Evolutionary conservation across 352 stramenopile species (phyloP).

Genomic region (Globisporangium viniferum): DNA sequence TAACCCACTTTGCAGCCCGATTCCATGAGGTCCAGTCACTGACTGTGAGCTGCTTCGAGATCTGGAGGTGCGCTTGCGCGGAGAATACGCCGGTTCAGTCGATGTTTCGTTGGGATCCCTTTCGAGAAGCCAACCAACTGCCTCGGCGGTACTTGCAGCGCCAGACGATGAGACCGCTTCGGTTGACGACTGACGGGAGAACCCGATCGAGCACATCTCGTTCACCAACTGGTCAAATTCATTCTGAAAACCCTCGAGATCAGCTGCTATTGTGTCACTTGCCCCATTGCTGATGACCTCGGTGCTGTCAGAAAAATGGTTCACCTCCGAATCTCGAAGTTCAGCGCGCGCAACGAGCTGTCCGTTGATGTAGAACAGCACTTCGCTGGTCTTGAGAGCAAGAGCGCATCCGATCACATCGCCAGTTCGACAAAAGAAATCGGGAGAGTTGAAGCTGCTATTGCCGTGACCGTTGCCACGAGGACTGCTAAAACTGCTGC

Average conservation of each 20-base stretch:
- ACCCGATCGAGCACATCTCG: slow-evolving; percentile 53
- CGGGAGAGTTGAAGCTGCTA: slow-evolving; percentile 24
- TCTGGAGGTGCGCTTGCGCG: slow-evolving; percentile 4
- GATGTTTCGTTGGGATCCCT: background rate
- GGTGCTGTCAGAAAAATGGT: background rate
- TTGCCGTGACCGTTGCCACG: slow-evolving; percentile 23
- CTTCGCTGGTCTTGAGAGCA: slow-evolving; percentile 21
- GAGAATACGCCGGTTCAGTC: background rate
- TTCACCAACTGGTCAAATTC: slow-evolving; percentile 46
- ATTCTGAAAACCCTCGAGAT: slow-evolving; percentile 5
- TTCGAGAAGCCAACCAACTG: slow-evolving; percentile 44
- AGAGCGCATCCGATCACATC: slow-evolving; percentile 61
- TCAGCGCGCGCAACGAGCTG: slow-evolving; percentile 23
- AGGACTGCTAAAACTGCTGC: slow-evolving; percentile 32
- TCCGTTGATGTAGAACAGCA: slow-evolving; percentile 69
- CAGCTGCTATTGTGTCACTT: background rate
- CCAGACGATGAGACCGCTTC: slow-evolving; percentile 35
- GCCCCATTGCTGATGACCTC: background rate
- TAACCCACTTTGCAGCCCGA: slow-evolving; percentile 1
- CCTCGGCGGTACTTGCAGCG: slow-evolving; percentile 19
- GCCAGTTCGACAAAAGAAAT: slow-evolving; percentile 46
- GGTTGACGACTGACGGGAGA: slow-evolving; percentile 34
- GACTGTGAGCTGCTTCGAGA: slow-evolving; percentile 17
- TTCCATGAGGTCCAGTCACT: background rate
- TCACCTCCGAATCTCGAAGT: background rate